Conservation (phyloP, 345 rosid species). For the Carallia pectinifolia region DNA sequence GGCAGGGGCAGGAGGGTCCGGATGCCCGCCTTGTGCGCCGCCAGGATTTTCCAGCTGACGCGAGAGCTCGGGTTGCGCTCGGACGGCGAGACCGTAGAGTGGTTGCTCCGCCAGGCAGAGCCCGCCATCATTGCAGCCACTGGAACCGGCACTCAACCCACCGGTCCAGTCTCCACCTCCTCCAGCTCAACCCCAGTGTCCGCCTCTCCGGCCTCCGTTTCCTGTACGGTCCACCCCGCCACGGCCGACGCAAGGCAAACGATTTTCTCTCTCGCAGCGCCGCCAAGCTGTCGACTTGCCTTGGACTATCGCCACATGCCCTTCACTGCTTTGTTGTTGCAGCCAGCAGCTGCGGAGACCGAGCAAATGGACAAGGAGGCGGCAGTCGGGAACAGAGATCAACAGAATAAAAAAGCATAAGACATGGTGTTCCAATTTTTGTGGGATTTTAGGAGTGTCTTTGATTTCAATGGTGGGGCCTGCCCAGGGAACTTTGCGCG, state of each 20-base stretch:
- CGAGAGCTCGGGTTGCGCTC: conserved; percentile 71
- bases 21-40: conserved; percentile 66
- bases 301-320: conserved; percentile 57
- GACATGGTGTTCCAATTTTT: background rate
- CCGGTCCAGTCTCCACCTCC: conserved; percentile 34
- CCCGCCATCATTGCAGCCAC: conserved; percentile 58
- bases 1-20: conserved; percentile 75
- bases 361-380: conserved; percentile 18
- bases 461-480: too few relatives aligned
- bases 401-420: background rate
- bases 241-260: conserved; percentile 8
- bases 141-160: conserved; percentile 49
- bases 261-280: conserved; percentile 21
- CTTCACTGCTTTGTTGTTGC: conserved; percentile 53
- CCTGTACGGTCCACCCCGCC: conserved; percentile 29
- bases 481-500: too few relatives aligned
- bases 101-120: conserved; percentile 68
- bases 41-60: conserved; percentile 72
- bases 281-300: conserved; percentile 42
- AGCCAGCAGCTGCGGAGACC: conserved; percentile 30
- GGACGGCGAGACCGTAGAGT: conserved; percentile 64
- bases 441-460: too few relatives aligned
- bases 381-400: background rate
- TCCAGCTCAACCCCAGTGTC: conserved; percentile 30
- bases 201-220: conserved; percentile 28